Evolutionary conservation across 2,329 filamentous ascomycete genomes (phyloP).

Genomic region (Stromatinia cepivora): DNA sequence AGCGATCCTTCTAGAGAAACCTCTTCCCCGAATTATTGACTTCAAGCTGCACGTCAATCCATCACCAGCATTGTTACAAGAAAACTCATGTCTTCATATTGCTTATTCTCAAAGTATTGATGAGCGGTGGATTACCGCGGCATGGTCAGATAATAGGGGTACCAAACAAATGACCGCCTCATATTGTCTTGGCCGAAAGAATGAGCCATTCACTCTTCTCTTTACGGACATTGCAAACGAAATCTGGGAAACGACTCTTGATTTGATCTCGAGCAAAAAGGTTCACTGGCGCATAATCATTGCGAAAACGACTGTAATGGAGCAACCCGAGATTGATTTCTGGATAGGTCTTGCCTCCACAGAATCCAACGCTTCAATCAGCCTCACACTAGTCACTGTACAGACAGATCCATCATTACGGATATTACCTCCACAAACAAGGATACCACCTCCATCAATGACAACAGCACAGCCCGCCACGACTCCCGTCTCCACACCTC

Average conservation of each 20-base stretch:
- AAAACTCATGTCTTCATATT: constrained; percentile 78
- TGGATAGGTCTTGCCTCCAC: constrained; percentile 56
- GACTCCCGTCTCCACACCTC: constrained; percentile 69
- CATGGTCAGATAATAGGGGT: constrained; percentile 79
- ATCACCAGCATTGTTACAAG: constrained; percentile 71
- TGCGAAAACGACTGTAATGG: constrained; percentile 69
- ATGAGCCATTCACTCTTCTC: constrained; percentile 50
- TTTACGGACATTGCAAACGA: constrained; percentile 69
- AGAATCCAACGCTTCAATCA: constrained; percentile 53
- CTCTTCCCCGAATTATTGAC: constrained; percentile 68
- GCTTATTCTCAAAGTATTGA: constrained; percentile 76
- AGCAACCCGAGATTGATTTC: constrained; percentile 61
- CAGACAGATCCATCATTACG: constrained; percentile 65
- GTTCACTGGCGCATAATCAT: constrained; percentile 78
- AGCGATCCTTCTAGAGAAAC: constrained; percentile 70
- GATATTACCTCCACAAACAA: constrained; percentile 57
- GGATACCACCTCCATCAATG: constrained; percentile 48
- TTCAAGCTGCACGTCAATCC: constrained; percentile 70
- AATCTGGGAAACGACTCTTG: constrained; percentile 75
- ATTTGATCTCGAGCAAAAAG: constrained; percentile 68
- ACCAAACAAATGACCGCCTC: constrained; percentile 71
- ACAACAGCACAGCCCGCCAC: constrained; percentile 46
- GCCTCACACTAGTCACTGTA: constrained; percentile 61
- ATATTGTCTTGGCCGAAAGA: constrained; percentile 67
- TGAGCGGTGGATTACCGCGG: constrained; percentile 74